Evolutionary conservation across 306 rosid genomes (phyloP).

Genomic region (Heteromeles arbutifolia): DNA sequence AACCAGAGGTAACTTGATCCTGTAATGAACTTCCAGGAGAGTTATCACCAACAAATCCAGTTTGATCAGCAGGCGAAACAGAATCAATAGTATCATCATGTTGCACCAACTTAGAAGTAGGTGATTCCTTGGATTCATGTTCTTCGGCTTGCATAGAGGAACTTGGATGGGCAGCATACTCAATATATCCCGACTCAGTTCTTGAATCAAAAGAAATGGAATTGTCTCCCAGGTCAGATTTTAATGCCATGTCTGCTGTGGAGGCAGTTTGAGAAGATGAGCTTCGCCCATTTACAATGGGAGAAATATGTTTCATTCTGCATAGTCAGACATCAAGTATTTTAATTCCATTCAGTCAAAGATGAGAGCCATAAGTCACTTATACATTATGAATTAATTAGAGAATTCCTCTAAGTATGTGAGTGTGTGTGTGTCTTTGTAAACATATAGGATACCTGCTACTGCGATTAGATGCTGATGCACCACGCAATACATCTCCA

Average conservation of each 20-base stretch:
- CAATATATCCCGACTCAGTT: slow-evolving; percentile 56
- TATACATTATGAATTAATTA: not conserved
- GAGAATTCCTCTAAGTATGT: not conserved
- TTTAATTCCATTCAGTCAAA: slow-evolving; percentile 22
- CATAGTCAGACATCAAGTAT: slow-evolving; percentile 24
- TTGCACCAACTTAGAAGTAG: slow-evolving; percentile 37
- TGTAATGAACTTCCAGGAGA: slow-evolving; percentile 41
- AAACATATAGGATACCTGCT: slow-evolving; percentile 51
- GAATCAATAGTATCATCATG: slow-evolving; percentile 36
- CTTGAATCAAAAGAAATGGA: slow-evolving; percentile 67
- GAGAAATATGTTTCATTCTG: slow-evolving; percentile 42
- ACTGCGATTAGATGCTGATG: slow-evolving; percentile 45
- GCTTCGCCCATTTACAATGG: slow-evolving; percentile 17
- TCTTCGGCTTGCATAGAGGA: slow-evolving; percentile 41
- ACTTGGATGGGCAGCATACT: slow-evolving; percentile 57
- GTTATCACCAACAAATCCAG: slow-evolving; percentile 36
- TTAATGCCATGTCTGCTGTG: slow-evolving; percentile 18
- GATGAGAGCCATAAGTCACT: not conserved
- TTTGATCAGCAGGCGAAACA: slow-evolving; percentile 28
- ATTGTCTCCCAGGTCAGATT: slow-evolving; percentile 33
- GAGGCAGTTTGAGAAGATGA: slow-evolving; percentile 38
- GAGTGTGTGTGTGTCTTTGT: not conserved
- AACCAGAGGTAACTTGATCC: slow-evolving; percentile 49
- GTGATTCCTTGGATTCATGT: slow-evolving; percentile 43
- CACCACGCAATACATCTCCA: slow-evolving; percentile 44